Percentiles rank a stretch among this genome's conserved stretches.
Evolutionary conservation across 805 yeast genomes (phyloP).

Genomic region (Pichia nakasei): DNA sequence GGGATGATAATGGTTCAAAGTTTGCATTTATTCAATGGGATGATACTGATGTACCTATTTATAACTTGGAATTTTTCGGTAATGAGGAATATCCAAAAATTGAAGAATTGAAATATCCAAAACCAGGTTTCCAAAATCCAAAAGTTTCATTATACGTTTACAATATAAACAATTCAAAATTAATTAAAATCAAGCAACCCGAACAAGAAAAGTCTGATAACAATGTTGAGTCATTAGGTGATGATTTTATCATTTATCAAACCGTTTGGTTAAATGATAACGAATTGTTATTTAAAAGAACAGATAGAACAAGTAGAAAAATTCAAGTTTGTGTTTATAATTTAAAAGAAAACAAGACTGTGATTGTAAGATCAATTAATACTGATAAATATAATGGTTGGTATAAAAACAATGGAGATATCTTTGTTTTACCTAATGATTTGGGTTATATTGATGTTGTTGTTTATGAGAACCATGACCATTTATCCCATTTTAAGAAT

Average conservation of each 20-base stretch:
- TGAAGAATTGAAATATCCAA: conserved; percentile 53
- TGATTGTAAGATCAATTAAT: conserved; percentile 34
- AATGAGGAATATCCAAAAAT: conserved; percentile 37
- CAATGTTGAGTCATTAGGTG: conserved; percentile 19
- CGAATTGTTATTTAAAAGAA: conserved; percentile 45
- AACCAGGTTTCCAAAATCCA: conserved; percentile 63
- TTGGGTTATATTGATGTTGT: conserved; percentile 58
- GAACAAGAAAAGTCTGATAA: conserved; percentile 11
- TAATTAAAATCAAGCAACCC: conserved; percentile 19
- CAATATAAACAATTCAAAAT: conserved; percentile 23
- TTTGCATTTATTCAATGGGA: conserved; percentile 48
- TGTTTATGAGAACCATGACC: conserved; percentile 48
- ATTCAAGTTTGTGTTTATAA: conserved; percentile 43
- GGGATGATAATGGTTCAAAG: conserved; percentile 56
- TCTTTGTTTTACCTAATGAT: conserved; percentile 31
- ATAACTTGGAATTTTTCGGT: conserved; percentile 44
- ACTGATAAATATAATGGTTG: conserved; percentile 42
- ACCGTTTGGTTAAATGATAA: conserved; percentile 48
- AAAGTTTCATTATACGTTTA: conserved; percentile 37
- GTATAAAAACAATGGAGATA: conserved; percentile 37
- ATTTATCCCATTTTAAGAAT: conserved; percentile 51
- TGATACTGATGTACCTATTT: conserved; percentile 50
- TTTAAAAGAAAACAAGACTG: conserved; percentile 22
- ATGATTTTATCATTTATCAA: conserved; percentile 51
- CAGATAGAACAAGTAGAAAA: conserved; percentile 53